Evolutionary conservation across 495 filamentous ascomycete species (phyloP).

Genomic region (Penicillium canescens): DNA sequence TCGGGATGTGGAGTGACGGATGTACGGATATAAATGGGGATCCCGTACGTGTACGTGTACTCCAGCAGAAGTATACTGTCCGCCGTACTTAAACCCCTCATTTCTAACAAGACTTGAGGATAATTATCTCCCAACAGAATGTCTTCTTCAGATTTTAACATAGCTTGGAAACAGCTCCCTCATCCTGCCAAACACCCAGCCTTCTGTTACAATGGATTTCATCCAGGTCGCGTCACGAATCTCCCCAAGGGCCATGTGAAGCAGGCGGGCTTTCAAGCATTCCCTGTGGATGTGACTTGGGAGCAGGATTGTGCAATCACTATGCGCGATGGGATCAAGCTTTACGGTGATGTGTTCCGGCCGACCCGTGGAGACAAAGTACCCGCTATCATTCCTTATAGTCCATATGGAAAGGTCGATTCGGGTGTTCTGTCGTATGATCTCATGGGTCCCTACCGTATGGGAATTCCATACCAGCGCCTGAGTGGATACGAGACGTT

Average conservation of each 20-base stretch:
- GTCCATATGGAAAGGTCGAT: conserved; percentile 35
- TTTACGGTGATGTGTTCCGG: conserved; percentile 33
- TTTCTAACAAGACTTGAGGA: too few species aligned
- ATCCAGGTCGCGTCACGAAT: too few species aligned
- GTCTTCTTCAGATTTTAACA: too few species aligned
- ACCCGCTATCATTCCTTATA: conserved; percentile 35
- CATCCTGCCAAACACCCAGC: too few species aligned
- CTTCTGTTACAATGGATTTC: too few species aligned
- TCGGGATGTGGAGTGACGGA: too few species aligned
- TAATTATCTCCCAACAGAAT: too few species aligned
- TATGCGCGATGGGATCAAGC: conserved; percentile 14
- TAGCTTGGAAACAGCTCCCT: too few species aligned
- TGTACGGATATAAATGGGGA: too few species aligned
- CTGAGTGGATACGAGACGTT: conserved; percentile 33
- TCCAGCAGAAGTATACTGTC: too few species aligned
- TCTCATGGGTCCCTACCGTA: conserved; percentile 13
- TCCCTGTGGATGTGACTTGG: not conserved
- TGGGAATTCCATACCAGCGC: conserved; percentile 15
- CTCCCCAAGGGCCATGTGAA: conserved; percentile 8
- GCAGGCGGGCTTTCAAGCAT: conserved; percentile 1
- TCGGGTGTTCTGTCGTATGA: conserved; percentile 15
- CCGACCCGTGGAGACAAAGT: conserved; percentile 17
- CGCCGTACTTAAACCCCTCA: too few species aligned
- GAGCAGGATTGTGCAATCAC: conserved; percentile 11
- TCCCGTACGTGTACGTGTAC: too few species aligned